A percentile compares a stretch with the other conserved stretches of the same genome.
phyloP scores from a whole-genome alignment of 257 asterid genomes.

The Nicotiana tabacum region DNA sequence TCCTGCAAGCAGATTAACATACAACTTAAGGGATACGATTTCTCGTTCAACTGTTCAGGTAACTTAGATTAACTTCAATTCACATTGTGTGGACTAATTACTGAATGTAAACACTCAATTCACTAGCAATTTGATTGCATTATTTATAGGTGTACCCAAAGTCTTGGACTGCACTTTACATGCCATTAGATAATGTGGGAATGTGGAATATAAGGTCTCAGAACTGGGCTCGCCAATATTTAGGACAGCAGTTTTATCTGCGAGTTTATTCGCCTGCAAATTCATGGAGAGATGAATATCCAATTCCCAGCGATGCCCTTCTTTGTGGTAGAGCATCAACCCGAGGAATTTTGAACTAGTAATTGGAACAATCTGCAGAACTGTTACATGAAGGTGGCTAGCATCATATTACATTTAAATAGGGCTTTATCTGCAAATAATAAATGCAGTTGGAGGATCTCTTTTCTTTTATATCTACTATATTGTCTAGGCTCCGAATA shows the following conservation, averaged over 20 bases:
- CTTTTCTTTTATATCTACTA: background rate
- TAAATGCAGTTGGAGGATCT: background rate
- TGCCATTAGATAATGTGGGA: conserved; percentile 45
- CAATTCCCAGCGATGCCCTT: conserved; percentile 34
- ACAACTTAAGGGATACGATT: conserved; percentile 33
- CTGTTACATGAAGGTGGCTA: background rate
- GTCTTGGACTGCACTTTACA: conserved; percentile 37
- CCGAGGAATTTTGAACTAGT: background rate
- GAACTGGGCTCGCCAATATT: conserved; percentile 37
- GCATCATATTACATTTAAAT: background rate
- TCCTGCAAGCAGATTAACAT: conserved; percentile 33
- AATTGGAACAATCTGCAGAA: background rate
- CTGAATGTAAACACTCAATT: background rate
- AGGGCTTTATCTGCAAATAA: background rate
- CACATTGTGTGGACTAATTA: background rate
- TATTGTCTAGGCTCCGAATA: background rate
- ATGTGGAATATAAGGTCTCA: conserved; percentile 44
- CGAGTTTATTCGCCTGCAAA: conserved; percentile 31
- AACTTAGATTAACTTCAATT: background rate
- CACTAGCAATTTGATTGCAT: background rate
- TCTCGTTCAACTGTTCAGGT: conserved; percentile 46
- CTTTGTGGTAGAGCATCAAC: conserved; percentile 32
- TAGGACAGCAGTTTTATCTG: conserved; percentile 39
- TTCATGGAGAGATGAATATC: conserved; percentile 41
- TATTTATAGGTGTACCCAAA: conserved; percentile 29